Base-by-base conservation (phyloP, 2,329 filamentous ascomycete species). In the Plenodomus lindquistii region DNA sequence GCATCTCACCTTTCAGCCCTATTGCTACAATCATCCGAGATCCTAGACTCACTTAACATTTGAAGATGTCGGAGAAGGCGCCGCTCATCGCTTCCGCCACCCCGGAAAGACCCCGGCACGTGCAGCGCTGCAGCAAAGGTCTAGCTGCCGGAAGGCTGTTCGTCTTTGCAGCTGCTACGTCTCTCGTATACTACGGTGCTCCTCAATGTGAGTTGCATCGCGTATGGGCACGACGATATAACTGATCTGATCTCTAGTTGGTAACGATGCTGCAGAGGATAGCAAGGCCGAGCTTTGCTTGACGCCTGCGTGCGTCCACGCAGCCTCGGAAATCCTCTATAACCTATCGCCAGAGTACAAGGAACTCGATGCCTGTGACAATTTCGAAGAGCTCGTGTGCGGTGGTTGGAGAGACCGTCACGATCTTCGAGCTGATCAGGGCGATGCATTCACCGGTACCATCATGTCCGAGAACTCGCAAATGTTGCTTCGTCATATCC, bases 371-470 rank as follows among this genome's bases (percentile, higher is more conserved):
- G 82, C 87, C 1, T 90, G 87, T 59, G 80, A 77, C n/a, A 72
- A 88, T 61, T 90, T 90, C 50, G 84, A 88, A 50, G 76, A 85
- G 64, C 79, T 85, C 46, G 84, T 84, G 17, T 89, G 86, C 59
- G 85, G 84, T 46, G 86, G 86, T 10, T 89, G 85, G 81, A 76
- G 80, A 43, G 76, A 82, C 18, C 77, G 75, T 9, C 81, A 88
- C 70, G 85, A 88, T 59, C 79, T 89, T 48, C 81, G 85, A 2
- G 73, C 83, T 3, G 86, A 89, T 61, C 81, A 85, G 53, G 79
- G 81, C 27, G 78, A 80, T 57, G 79, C 79, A 27, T 86, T 85
- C 50, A 82, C 85, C 2, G 79, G 80, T 19, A 82, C 79, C 2
- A 77, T 83, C 50, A 84, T 88, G 81, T 73, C 73, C 17, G 85